Conservation (phyloP, 2,329 filamentous ascomycete species). For the Pseudovirgaria hyperparasitica region DNA sequence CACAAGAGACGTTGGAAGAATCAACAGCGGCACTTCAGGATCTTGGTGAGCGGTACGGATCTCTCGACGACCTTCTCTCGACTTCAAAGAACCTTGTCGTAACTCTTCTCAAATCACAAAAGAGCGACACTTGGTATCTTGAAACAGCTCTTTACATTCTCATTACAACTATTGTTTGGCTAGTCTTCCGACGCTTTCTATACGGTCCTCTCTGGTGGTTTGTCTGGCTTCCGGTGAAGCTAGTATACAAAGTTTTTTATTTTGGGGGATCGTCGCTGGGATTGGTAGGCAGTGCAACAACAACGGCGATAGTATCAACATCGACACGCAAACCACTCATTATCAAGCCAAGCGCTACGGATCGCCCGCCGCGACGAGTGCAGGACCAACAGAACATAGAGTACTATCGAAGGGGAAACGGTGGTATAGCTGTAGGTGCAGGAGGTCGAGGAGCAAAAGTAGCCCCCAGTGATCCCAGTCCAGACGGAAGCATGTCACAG, state of each 20-base stretch:
- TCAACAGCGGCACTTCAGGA: constrained; percentile 71
- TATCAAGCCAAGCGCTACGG: constrained; percentile 31
- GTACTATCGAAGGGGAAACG: constrained; percentile 28
- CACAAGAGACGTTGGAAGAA: constrained; percentile 75
- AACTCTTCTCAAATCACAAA: constrained; percentile 73
- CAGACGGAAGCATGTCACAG: constrained; percentile 23
- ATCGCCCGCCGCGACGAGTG: constrained; percentile 18
- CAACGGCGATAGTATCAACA: constrained; percentile 7
- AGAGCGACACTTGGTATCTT: constrained; percentile 97
- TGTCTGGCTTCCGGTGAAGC: constrained; percentile 65
- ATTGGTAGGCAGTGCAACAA: constrained; percentile 12
- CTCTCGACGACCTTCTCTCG: constrained; percentile 63
- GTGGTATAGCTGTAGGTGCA: too few species aligned
- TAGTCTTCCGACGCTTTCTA: constrained; percentile 69
- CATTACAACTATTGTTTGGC: constrained; percentile 64
- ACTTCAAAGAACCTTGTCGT: constrained; percentile 64
- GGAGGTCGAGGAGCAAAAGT: constrained; percentile 32
- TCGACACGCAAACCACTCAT: constrained; percentile 24
- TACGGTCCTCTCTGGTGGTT: constrained; percentile 91
- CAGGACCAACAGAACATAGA: constrained; percentile 14
- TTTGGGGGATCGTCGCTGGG: constrained; percentile 43
- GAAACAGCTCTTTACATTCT: constrained; percentile 81
- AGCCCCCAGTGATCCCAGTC: constrained; percentile 23
- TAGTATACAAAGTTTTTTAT: constrained; percentile 48
- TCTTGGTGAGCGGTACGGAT: constrained; percentile 68